Percentiles rank a stretch among this genome's conserved stretches.
phyloP scores from a whole-genome alignment of 306 rosid genomes.

The Vachellia collinsii region DNA sequence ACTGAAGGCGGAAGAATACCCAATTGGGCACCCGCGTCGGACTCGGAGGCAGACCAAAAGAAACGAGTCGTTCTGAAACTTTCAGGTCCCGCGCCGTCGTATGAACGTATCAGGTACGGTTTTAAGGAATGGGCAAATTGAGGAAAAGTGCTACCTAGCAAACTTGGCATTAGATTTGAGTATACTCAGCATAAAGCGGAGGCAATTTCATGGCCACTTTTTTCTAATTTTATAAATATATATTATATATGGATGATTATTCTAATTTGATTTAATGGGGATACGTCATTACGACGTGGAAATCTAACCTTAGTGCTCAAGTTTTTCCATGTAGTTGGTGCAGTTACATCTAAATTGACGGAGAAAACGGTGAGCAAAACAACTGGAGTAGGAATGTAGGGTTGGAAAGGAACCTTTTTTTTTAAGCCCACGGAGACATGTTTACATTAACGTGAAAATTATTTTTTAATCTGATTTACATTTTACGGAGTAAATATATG shows the following conservation, averaged over 20 bases:
- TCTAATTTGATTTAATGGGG: too few relatives aligned
- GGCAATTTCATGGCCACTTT: not conserved
- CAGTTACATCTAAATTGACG: not conserved
- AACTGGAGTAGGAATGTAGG: not conserved
- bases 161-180: not conserved
- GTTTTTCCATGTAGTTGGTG: not conserved
- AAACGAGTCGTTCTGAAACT: not conserved
- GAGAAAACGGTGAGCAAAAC: not conserved
- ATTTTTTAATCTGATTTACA: too few relatives aligned
- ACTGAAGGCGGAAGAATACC: conserved; percentile 22
- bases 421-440: too few relatives aligned
- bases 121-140: not conserved
- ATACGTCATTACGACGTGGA: not conserved
- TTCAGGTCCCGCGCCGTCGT: not conserved
- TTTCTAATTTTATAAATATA: too few relatives aligned
- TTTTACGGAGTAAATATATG: too few relatives aligned
- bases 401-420: not conserved
- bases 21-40: conserved; percentile 19
- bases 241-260: too few relatives aligned
- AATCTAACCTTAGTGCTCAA: not conserved
- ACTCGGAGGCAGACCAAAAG: not conserved
- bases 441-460: too few relatives aligned
- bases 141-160: not conserved
- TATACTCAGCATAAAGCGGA: not conserved
- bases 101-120: not conserved